Base-by-base conservation (phyloP, 768 basidiomycete species). In the Sarcodon sp. region DNA sequence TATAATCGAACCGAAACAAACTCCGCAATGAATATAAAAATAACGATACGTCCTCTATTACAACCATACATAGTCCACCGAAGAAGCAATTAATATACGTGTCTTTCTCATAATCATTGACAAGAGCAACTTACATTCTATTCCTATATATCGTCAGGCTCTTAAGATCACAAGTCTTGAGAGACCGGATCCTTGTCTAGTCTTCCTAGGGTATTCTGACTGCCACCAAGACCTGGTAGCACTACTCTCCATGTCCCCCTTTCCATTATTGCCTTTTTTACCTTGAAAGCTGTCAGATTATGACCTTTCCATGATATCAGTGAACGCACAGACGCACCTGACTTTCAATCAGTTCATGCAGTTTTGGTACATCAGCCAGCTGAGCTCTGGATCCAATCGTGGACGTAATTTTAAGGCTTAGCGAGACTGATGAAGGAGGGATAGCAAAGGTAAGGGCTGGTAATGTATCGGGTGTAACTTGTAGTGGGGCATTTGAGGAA, bases 301-400 rank as follows among this genome's bases (percentile, higher is more conserved):
- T 11, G 32, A 66, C 21, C 73, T 59, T 44, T 76, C 73, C 46
- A 86, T 67, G 15, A 78, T 69, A 3, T 37, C 27, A 21, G 5
- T 1, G 33, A 8, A 46, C 21, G 1, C 7, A 0, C n/a, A 75
- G 74, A 36, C 87, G 73, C 0, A 96, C 76, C 63, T 94, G 87
- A 54, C 83, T 77, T 53, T 87, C 76, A 45, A 99, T 89, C 45
- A 99, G 72, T 61, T 99, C 93, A 55, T 98, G 93, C 12, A 98
- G 70, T 64, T 99, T 99, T 21, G 96, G 94, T 1, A 99, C 87
- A 58, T 99, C 92, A 51, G 90, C 91, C 1, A 99, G 73, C 65
- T 97, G 96, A n/a, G 96, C 93, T 41, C 94, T 80, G 54, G 88
- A 92, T 15, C 96, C 96, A 70, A 98, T 82, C 4, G 97, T 74